A percentile compares a stretch with the other conserved stretches of the same genome.
Evolutionary conservation across 768 basidiomycete species (phyloP).

Genomic region (Kwoniella pini): DNA sequence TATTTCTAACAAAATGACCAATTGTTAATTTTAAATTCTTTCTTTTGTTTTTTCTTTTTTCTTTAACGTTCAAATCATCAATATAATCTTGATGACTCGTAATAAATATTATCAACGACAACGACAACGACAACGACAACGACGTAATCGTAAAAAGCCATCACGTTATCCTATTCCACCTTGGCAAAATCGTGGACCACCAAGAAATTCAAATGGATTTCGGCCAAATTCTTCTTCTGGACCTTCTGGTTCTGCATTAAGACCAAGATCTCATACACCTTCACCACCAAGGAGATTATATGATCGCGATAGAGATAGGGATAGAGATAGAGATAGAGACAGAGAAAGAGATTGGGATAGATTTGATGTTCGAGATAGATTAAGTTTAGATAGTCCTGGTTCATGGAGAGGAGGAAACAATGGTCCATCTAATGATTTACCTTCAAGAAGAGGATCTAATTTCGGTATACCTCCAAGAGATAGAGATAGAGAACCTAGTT

Average conservation of each 20-base stretch:
- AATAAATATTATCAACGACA: neutral
- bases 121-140: neutral
- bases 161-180: slow-evolving; percentile 14
- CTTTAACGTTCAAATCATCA: neutral
- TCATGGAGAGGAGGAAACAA: neutral
- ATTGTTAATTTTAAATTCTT: neutral
- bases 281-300: slow-evolving; percentile 22
- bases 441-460: slow-evolving; percentile 3
- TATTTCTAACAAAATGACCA: neutral
- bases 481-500: slow-evolving; percentile 5
- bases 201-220: slow-evolving; percentile 2
- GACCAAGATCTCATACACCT: slow-evolving; percentile 29
- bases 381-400: slow-evolving; percentile 13
- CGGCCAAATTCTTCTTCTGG: slow-evolving; percentile 8
- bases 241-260: slow-evolving; percentile 6
- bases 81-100: neutral
- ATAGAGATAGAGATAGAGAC: slow-evolving; percentile 20
- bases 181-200: slow-evolving; percentile 20
- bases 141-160: neutral
- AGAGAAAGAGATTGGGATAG: neutral
- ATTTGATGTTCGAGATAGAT: slow-evolving; percentile 20
- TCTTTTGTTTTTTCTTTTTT: neutral
- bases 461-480: neutral
- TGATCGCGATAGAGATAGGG: slow-evolving; percentile 13
- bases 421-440: neutral